phyloP scores from a whole-genome alignment of 208 protist species.

The Leishmania amazonensis region DNA sequence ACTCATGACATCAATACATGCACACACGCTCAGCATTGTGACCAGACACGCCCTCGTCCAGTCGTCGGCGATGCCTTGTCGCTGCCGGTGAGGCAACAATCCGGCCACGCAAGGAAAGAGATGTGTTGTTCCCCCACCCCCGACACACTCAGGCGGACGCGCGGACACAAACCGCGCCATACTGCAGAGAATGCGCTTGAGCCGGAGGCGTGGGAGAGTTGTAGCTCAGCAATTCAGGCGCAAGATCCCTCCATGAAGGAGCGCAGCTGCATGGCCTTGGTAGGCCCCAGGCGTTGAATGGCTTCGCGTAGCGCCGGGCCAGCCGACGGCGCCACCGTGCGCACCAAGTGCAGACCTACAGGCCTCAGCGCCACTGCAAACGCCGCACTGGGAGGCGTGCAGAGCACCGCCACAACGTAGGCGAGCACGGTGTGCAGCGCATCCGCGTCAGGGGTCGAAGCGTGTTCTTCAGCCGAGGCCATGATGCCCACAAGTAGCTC shows the following conservation, averaged over 20 bases:
- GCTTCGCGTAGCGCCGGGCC: slow-evolving; percentile 39
- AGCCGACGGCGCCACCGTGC: slow-evolving; percentile 36
- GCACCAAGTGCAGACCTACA: slow-evolving; percentile 42
- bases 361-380: slow-evolving; percentile 29
- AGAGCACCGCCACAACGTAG: slow-evolving; percentile 40
- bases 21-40: not conserved
- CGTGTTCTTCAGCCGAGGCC: not conserved
- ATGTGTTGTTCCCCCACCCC: not conserved
- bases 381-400: slow-evolving; percentile 3
- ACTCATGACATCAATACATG: not conserved
- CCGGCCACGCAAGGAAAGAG: not conserved
- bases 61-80: not conserved
- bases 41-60: not conserved
- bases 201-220: not conserved
- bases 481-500: slow-evolving; percentile 18
- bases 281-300: slow-evolving; percentile 49
- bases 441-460: slow-evolving; percentile 9
- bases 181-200: not conserved
- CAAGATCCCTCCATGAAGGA: slow-evolving; percentile 69
- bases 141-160: not conserved
- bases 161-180: not conserved
- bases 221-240: not conserved
- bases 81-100: not conserved
- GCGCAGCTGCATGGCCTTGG: slow-evolving; percentile 48
- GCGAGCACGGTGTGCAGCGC: slow-evolving; percentile 23